Evolutionary conservation across 805 yeast genomes (phyloP).

Genomic region (Suhomyces vadensis): DNA sequence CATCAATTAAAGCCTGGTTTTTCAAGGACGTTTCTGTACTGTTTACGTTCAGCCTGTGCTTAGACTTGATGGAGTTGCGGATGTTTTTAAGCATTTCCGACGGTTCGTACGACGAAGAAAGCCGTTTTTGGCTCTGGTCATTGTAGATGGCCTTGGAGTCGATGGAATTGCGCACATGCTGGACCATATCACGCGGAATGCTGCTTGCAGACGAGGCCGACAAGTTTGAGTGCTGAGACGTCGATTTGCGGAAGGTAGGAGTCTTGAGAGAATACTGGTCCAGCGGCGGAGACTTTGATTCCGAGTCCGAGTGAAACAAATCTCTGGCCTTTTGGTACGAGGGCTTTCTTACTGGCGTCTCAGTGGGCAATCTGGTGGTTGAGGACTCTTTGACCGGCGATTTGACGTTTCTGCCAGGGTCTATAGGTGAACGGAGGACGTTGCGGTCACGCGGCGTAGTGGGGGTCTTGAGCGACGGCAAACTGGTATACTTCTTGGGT

Average conservation of each 20-base stretch:
- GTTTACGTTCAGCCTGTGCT: conserved; percentile 18
- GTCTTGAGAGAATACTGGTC: not conserved
- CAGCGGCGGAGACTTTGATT: not conserved
- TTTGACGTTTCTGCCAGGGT: not conserved
- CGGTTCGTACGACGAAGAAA: conserved; percentile 24
- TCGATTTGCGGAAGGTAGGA: not conserved
- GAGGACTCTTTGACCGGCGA: not conserved
- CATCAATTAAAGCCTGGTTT: conserved; percentile 27
- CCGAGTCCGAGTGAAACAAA: not conserved
- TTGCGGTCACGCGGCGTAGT: not conserved
- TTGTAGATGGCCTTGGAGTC: conserved; percentile 19
- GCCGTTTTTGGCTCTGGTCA: conserved; percentile 11
- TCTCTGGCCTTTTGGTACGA: not conserved
- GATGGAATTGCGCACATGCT: conserved; percentile 25
- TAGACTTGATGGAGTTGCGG: conserved; percentile 31
- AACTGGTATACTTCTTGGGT: not conserved
- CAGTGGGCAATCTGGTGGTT: no score
- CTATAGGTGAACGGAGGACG: not conserved
- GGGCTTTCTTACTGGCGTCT: no score
- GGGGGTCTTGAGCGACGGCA: not conserved
- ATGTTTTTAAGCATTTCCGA: conserved; percentile 34
- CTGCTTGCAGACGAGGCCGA: conserved; percentile 6
- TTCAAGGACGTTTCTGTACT: conserved; percentile 18
- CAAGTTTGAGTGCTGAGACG: conserved; percentile 6
- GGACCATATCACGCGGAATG: conserved; percentile 27